Conservation (phyloP, 805 yeast genomes). For the Pichia occidentalis region DNA sequence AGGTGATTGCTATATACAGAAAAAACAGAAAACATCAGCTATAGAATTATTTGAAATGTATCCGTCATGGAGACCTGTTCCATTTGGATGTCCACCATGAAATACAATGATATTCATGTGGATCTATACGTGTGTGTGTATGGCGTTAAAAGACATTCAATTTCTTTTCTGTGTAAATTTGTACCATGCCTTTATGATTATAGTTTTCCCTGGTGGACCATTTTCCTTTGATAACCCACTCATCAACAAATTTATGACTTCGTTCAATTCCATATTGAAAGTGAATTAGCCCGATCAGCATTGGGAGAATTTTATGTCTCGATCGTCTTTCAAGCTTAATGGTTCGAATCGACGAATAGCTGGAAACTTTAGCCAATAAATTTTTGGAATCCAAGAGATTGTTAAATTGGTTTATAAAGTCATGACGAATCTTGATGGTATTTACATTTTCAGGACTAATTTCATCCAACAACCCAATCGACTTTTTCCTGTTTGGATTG, state of each 20-base stretch:
- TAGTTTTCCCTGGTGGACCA: conserved; percentile 14
- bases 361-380: conserved; percentile 3
- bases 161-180: conserved; percentile 15
- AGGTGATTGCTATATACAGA: not conserved
- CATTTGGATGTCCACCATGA: conserved; percentile 40
- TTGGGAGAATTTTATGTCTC: conserved; percentile 20
- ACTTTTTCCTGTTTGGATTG: not conserved
- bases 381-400: conserved; percentile 10
- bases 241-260: conserved; percentile 21
- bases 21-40: conserved; percentile 8
- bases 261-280: conserved; percentile 20
- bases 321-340: conserved; percentile 18
- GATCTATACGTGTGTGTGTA: not conserved
- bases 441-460: conserved; percentile 7
- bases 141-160: conserved; percentile 1
- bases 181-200: conserved; percentile 25
- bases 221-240: conserved; percentile 25
- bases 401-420: conserved; percentile 22
- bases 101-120: conserved; percentile 1
- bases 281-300: conserved; percentile 24
- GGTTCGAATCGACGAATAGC: not conserved
- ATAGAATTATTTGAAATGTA: conserved; percentile 27
- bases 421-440: conserved; percentile 12
- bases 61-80: conserved; percentile 44
- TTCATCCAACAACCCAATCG: conserved; percentile 1